Evolutionary conservation across 192 early-diverging fungal genomes (phyloP).

Genomic region (Polychytrium aggregatum): DNA sequence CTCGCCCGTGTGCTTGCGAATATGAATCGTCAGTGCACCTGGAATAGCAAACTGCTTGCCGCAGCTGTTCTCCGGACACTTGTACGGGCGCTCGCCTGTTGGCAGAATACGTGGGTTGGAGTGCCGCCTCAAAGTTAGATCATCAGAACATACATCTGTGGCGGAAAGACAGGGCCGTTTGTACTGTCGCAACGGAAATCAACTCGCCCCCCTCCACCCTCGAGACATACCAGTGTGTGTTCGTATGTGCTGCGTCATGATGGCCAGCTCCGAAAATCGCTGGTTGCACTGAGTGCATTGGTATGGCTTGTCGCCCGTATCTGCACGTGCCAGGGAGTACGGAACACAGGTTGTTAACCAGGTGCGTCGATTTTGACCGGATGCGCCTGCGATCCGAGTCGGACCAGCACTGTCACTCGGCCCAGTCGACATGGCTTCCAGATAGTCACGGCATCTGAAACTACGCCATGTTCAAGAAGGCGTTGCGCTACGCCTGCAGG

Average conservation of each 20-base stretch:
- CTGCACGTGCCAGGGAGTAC: slow-evolving; percentile 9
- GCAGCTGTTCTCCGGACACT: slow-evolving; percentile 51
- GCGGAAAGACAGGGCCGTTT: no score
- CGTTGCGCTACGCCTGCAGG: no score
- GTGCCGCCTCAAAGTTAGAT: no score
- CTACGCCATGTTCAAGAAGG: no score
- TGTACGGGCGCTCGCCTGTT: slow-evolving; percentile 28
- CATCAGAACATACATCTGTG: no score
- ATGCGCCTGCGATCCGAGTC: no score
- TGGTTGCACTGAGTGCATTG: slow-evolving; percentile 64
- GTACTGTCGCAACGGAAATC: no score
- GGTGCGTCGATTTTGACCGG: no score
- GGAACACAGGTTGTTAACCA: no score
- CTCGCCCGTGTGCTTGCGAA: slow-evolving; percentile 64
- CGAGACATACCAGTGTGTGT: slow-evolving; percentile 19
- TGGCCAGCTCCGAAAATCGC: slow-evolving; percentile 68
- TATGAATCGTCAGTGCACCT: slow-evolving; percentile 67
- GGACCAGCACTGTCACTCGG: no score
- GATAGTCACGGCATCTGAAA: neutral
- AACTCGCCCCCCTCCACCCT: neutral
- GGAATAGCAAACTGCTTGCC: slow-evolving; percentile 64
- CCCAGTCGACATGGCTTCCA: no score
- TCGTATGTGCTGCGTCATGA: slow-evolving; percentile 50
- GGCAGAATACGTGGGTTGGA: no score
- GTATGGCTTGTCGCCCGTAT: slow-evolving; percentile 64